Conservation (phyloP, 805 yeast species). For the Ogataea parapolymorpha region DNA sequence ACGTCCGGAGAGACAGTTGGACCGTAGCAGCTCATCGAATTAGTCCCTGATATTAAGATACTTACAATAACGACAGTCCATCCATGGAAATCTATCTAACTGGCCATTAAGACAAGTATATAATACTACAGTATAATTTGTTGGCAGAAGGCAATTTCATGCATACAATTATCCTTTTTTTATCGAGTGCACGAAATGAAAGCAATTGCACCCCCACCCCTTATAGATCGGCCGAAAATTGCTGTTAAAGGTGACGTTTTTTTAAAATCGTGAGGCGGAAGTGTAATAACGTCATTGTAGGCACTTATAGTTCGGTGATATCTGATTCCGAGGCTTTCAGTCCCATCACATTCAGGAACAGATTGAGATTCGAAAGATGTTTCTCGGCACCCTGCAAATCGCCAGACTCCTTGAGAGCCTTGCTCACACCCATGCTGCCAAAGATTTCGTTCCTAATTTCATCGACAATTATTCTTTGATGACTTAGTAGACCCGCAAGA, state of each 20-base stretch:
- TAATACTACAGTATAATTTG: conserved; percentile 1
- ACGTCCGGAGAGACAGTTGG: conserved; percentile 13
- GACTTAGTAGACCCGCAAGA: conserved; percentile 82
- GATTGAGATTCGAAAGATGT: conserved; percentile 69
- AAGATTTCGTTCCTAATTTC: conserved; percentile 92
- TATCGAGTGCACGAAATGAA: conserved; percentile 1
- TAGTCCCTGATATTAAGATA: neutral
- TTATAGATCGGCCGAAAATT: neutral
- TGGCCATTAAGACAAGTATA: conserved; percentile 1
- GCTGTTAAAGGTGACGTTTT: neutral
- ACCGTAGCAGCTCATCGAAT: conserved; percentile 17
- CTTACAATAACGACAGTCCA: conserved; percentile 12
- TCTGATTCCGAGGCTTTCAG: conserved; percentile 87
- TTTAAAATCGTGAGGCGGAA: conserved; percentile 5
- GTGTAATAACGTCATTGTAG: neutral
- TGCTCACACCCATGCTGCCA: conserved; percentile 78
- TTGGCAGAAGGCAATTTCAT: neutral
- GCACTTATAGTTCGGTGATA: conserved; percentile 62
- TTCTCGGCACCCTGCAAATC: conserved; percentile 51
- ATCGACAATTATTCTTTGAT: conserved; percentile 90
- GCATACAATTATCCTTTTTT: neutral
- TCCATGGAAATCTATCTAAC: conserved; percentile 1
- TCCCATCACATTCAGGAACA: conserved; percentile 96
- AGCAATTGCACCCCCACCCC: conserved; percentile 3
- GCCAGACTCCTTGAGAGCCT: conserved; percentile 35